phyloP scores from a whole-genome alignment of 192 early-diverging fungal species.

The Globomyces pollinis-pini region DNA sequence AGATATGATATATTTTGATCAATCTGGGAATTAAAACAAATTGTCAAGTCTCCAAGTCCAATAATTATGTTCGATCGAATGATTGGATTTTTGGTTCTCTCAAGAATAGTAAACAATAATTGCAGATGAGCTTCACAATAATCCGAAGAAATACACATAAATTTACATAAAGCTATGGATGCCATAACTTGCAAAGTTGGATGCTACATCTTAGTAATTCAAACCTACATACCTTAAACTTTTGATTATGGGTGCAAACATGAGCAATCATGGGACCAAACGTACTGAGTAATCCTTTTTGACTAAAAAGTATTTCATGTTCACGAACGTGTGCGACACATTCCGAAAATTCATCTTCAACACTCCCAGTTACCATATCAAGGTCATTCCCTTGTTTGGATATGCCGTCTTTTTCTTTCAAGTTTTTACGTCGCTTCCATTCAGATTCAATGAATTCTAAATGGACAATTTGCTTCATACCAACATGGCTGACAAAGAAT shows the following conservation, averaged over 20 bases:
- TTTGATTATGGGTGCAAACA: conserved; percentile 73
- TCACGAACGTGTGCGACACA: conserved; percentile 80
- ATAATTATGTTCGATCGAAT: conserved; percentile 94
- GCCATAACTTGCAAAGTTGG: conserved; percentile 90
- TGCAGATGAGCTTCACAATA: conserved; percentile 92
- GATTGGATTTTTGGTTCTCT: conserved; percentile 70
- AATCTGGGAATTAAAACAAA: conserved; percentile 95
- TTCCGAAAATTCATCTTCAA: conserved; percentile 95
- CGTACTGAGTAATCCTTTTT: conserved; percentile 61
- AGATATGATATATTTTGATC: conserved; percentile 94
- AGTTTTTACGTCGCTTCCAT: conserved; percentile 74
- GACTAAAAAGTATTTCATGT: conserved; percentile 79
- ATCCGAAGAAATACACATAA: conserved; percentile 93
- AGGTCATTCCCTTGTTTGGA: conserved; percentile 62
- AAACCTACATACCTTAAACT: conserved; percentile 75
- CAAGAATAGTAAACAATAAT: conserved; percentile 81
- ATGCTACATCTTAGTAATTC: too few relatives aligned
- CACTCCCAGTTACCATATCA: conserved; percentile 84
- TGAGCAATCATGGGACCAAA: conserved; percentile 78
- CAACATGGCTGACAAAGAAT: conserved; percentile 92
- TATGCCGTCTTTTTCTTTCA: conserved; percentile 6
- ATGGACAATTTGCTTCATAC: conserved; percentile 93
- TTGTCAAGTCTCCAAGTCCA: conserved; percentile 94
- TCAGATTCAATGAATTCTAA: conserved; percentile 90
- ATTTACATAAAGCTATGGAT: conserved; percentile 80